Conservation (phyloP, 2,329 filamentous ascomycete genomes). For the Ophiosphaerella narmari region DNA sequence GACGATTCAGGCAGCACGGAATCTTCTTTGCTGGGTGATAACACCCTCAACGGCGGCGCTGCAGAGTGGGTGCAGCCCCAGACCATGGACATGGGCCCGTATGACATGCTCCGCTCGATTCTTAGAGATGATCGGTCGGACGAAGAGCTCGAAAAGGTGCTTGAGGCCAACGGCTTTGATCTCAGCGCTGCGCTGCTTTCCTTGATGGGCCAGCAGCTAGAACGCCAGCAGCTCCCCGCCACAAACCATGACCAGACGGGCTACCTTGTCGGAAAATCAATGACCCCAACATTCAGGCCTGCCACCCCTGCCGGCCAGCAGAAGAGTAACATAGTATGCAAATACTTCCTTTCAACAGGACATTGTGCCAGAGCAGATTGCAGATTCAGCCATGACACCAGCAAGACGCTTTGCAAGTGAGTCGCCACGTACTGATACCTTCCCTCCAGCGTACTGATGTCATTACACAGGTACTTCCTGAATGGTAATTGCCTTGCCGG, state of each 20-base stretch:
- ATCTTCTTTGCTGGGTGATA: slow-evolving; percentile 71
- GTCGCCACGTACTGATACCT: slow-evolving; percentile 46
- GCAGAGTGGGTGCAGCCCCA: slow-evolving; percentile 74
- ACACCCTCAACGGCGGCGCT: slow-evolving; percentile 75
- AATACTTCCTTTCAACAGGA: slow-evolving; percentile 95
- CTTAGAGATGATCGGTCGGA: slow-evolving; percentile 86
- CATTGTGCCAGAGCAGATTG: slow-evolving; percentile 95
- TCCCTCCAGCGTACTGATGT: slow-evolving; percentile 28
- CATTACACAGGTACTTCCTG: slow-evolving; percentile 77
- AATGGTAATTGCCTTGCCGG: slow-evolving; percentile 94
- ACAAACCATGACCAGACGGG: slow-evolving; percentile 62
- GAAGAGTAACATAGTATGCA: slow-evolving; percentile 90
- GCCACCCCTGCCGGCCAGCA: slow-evolving; percentile 75
- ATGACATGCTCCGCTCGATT: slow-evolving; percentile 96
- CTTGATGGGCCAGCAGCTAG: slow-evolving; percentile 76
- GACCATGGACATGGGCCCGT: slow-evolving; percentile 91
- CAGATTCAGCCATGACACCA: slow-evolving; percentile 94
- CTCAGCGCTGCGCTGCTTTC: slow-evolving; percentile 88
- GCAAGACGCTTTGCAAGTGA: slow-evolving; percentile 97
- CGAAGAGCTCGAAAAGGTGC: slow-evolving; percentile 90
- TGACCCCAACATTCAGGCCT: slow-evolving; percentile 73
- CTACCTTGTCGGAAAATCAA: slow-evolving; percentile 86
- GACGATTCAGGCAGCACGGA: slow-evolving; percentile 84
- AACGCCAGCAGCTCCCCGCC: slow-evolving; percentile 54
- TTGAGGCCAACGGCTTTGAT: slow-evolving; percentile 89